Base-by-base conservation (phyloP, 257 asterid species). In the Rehmannia glutinosa region DNA sequence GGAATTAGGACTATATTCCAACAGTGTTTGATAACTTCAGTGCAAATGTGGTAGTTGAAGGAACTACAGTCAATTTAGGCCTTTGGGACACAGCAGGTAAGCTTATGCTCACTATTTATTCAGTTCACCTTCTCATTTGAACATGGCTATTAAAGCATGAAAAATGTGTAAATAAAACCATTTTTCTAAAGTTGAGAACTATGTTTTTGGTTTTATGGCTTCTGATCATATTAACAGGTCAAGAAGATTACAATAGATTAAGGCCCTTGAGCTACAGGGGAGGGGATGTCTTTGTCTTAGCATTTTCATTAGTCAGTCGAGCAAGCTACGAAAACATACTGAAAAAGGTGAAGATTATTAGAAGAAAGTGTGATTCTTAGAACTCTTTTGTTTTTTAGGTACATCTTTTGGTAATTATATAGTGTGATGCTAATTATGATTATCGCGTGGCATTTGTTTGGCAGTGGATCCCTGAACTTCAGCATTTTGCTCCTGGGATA, bases 221-320 rank as follows among this genome's bases (percentile, higher is more conserved):
- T 68, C n/a, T 66, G 66, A 59, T 64, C 62, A 47, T 77, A 16
- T 71, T 10, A 41, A 75, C 61, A 92, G 98, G 98, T 20, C 98
- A 92, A 78, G 98, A 92, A 74, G 98, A 92, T 77, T 92, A 92
- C 79, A 92, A 92, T 62, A 89, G 98, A 71, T 49, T 90, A 49
- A 90, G 98, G 83, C 98, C 98, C 38, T 73, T 92, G 90, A 92
- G 98, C 85, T 92, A 90, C 83, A 81, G 97, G 70, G 98, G 97
- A 65, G 98, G 85, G 0, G 98, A 92, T 27, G 97, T 92, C 12
- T 92, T 92, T 57, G 97, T 92, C 62, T 72, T 92, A 54, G 95
- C 98, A 0, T 92, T 92, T 72, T 90, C 98, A 1, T 76, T 92
- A 71, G 96, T 92, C 58, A 92, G 98, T 68, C 93, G 98, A 6